A percentile compares a stretch with the other conserved stretches of the same genome.
These are phyloP conservation scores for Trametes cingulata DNA, from an alignment of 768 basidiomycete genomes.

Conservation along the genomic window DNA sequence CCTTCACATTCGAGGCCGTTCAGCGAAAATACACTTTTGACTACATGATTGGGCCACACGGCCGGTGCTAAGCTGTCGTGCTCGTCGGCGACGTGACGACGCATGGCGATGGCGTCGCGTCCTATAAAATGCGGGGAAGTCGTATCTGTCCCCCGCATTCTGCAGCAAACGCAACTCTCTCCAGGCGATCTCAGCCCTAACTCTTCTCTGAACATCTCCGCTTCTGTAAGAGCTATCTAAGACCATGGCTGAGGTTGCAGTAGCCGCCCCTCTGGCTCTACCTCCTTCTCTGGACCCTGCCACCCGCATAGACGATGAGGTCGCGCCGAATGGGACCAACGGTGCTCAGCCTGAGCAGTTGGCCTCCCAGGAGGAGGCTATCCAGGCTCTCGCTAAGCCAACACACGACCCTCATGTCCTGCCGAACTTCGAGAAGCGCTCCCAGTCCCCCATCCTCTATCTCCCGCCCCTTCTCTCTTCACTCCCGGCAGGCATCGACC, in stretches of 20 bases:
- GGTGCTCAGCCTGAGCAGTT: background rate
- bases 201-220: background rate
- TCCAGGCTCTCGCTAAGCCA: background rate
- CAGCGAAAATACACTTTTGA: constrained; percentile 4
- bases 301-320: background rate
- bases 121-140: constrained; percentile 1
- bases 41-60: background rate
- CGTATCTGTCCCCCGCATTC: background rate
- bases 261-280: constrained; percentile 5
- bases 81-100: constrained; percentile 5
- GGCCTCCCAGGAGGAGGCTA: constrained; percentile 3
- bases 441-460: constrained; percentile 62
- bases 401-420: constrained; percentile 54
- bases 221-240: background rate
- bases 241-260: constrained; percentile 15
- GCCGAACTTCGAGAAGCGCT: constrained; percentile 50
- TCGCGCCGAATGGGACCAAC: background rate
- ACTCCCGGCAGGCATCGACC: constrained; percentile 49
- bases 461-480: constrained; percentile 85
- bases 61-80: constrained; percentile 1
- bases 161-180: background rate
- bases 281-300: background rate
- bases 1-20: background rate
- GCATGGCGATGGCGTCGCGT: background rate
- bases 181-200: background rate